Conservation (phyloP, 148 eudicot genomes). For the Rhododendron griersonianum region DNA sequence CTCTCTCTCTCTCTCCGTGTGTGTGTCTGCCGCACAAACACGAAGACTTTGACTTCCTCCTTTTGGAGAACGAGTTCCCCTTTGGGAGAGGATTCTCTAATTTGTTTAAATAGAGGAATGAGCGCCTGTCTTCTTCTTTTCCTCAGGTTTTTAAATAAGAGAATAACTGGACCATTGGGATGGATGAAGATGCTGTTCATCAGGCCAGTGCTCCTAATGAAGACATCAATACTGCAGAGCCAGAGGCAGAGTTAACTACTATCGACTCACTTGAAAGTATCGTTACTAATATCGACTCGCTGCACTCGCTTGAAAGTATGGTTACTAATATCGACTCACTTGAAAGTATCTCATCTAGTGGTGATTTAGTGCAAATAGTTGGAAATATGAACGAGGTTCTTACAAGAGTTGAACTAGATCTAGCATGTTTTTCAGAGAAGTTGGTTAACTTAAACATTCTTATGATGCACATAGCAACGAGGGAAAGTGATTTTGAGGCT, state of each 20-base stretch:
- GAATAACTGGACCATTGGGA: constrained; percentile 17
- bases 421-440: constrained; percentile 72
- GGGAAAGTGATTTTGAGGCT: constrained; percentile 79
- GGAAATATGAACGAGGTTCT: constrained; percentile 41
- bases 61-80: neutral
- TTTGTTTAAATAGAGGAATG: neutral
- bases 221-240: constrained; percentile 37
- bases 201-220: constrained; percentile 31
- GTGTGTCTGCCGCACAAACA: neutral
- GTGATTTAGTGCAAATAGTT: constrained; percentile 32
- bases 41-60: neutral
- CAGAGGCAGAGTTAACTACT: constrained; percentile 34
- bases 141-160: constrained; percentile 19
- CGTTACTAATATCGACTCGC: constrained; percentile 21
- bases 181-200: constrained; percentile 40
- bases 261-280: constrained; percentile 26
- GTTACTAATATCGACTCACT: constrained; percentile 21
- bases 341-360: constrained; percentile 38
- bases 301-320: constrained; percentile 23
- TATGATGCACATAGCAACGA: constrained; percentile 73
- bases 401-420: constrained; percentile 56
- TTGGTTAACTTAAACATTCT: constrained; percentile 70
- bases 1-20: neutral
- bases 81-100: neutral
- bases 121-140: neutral